phyloP scores from a whole-genome alignment of 805 yeast genomes.

The Zygosaccharomyces lentus region DNA sequence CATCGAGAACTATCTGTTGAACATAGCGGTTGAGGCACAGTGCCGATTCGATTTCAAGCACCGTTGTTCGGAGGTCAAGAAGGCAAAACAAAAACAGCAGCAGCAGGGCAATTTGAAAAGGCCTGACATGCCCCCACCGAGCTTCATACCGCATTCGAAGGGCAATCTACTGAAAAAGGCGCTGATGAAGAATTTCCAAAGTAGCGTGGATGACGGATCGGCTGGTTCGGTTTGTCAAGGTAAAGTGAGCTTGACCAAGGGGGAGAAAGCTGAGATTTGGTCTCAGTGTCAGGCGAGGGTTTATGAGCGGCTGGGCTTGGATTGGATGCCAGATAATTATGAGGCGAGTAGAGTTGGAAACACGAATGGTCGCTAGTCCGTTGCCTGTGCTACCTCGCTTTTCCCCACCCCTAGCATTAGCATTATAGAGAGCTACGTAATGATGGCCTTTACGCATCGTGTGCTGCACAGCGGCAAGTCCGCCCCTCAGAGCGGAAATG shows the following conservation, averaged over 20 bases:
- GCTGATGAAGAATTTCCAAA: slow-evolving; percentile 26
- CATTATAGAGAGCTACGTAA: not conserved
- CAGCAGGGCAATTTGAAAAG: slow-evolving; percentile 19
- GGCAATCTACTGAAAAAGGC: slow-evolving; percentile 34
- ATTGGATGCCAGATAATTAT: slow-evolving; percentile 48
- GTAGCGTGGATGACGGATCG: slow-evolving; percentile 7
- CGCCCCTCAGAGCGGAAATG: too few species aligned
- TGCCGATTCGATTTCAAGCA: slow-evolving; percentile 61
- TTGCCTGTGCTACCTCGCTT: too few species aligned
- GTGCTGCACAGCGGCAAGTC: too few species aligned
- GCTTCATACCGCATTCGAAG: slow-evolving; percentile 22
- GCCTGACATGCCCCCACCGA: slow-evolving; percentile 37
- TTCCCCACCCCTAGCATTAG: not conserved
- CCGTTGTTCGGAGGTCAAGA: slow-evolving; percentile 45
- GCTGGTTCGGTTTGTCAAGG: slow-evolving; percentile 14
- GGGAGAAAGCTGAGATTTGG: slow-evolving; percentile 60
- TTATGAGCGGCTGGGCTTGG: slow-evolving; percentile 53
- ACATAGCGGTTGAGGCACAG: slow-evolving; percentile 66
- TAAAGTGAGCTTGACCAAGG: slow-evolving; percentile 41
- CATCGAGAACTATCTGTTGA: slow-evolving; percentile 62
- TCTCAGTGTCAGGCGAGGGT: slow-evolving; percentile 57
- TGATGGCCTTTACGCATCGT: too few species aligned
- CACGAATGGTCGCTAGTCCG: not conserved
- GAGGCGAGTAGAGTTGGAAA: not conserved
- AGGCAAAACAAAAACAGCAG: slow-evolving; percentile 34